These are phyloP conservation scores for Alnus rubra DNA, from an alignment of 306 rosid species.

Conservation along the genomic window DNA sequence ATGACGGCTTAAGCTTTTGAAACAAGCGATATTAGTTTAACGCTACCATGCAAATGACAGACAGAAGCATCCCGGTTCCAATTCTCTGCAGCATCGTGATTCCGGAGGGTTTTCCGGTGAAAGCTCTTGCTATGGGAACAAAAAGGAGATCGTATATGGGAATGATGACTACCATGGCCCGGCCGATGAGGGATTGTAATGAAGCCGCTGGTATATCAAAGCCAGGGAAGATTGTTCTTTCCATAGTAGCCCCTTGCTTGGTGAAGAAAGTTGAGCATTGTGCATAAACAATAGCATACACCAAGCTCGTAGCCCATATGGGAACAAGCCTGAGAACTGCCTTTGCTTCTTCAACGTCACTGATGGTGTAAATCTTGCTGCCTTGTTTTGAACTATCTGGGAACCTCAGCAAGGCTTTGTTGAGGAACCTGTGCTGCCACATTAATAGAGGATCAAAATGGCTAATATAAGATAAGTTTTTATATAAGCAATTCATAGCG, in stretches of 20 bases:
- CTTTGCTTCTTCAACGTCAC: conserved; percentile 56
- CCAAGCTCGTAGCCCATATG: conserved; percentile 50
- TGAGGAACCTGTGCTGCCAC: conserved; percentile 35
- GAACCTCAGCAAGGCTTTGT: conserved; percentile 40
- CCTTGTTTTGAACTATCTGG: conserved; percentile 24
- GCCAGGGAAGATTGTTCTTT: conserved; percentile 44
- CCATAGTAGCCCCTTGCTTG: conserved; percentile 61
- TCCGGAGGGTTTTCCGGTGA: conserved; percentile 59
- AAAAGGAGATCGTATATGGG: conserved; percentile 52
- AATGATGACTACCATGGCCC: conserved; percentile 33
- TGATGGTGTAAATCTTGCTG: conserved; percentile 9
- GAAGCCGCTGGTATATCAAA: conserved; percentile 59
- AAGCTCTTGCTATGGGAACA: conserved; percentile 50
- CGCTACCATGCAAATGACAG: conserved; percentile 31
- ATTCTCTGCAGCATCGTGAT: conserved; percentile 71
- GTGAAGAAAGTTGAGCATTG: conserved; percentile 54
- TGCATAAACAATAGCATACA: conserved; percentile 38
- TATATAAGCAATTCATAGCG: background rate
- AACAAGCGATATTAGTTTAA: too few species aligned
- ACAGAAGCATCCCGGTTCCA: conserved; percentile 60
- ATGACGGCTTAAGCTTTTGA: too few species aligned
- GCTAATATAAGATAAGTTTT: background rate
- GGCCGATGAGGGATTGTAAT: conserved; percentile 41
- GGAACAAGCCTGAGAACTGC: conserved; percentile 43
- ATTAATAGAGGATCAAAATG: background rate